A percentile compares a stretch with the other conserved stretches of the same genome.
Conservation (phyloP, 176 grass and related monocot species). For the Oryza meridionalis region DNA sequence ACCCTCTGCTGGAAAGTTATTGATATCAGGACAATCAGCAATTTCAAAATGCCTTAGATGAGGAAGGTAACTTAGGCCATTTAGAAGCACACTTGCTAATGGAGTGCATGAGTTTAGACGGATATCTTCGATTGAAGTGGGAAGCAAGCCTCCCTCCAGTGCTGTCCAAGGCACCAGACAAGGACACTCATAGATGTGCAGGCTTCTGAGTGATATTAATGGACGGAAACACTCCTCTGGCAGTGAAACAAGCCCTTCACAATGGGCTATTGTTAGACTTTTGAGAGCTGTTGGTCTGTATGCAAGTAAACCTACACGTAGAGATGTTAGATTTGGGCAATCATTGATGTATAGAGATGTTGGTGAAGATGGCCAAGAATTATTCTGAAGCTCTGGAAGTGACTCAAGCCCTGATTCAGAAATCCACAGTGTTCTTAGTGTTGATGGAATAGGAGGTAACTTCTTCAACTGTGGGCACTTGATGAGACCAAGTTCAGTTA, state of each 20-base stretch:
- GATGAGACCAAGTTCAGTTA: conserved; percentile 58
- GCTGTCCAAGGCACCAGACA: conserved; percentile 59
- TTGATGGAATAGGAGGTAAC: conserved; percentile 64
- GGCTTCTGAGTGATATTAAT: conserved; percentile 55
- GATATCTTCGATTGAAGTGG: conserved; percentile 60
- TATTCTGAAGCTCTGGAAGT: conserved; percentile 56
- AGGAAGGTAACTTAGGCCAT: conserved; percentile 50
- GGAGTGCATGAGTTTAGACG: conserved; percentile 53
- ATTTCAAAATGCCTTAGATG: conserved; percentile 61
- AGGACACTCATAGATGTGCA: conserved; percentile 67
- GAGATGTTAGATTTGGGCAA: conserved; percentile 58
- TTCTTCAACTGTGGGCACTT: conserved; percentile 59
- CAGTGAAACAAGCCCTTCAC: conserved; percentile 59
- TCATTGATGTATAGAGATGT: conserved; percentile 63
- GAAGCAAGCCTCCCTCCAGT: conserved; percentile 61
- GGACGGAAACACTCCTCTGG: conserved; percentile 63
- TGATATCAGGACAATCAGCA: conserved; percentile 59
- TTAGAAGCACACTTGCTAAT: conserved; percentile 52
- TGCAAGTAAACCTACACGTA: conserved; percentile 56
- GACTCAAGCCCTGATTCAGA: conserved; percentile 55
- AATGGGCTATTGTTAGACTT: conserved; percentile 59
- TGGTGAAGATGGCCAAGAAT: conserved; percentile 46
- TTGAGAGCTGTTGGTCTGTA: conserved; percentile 42
- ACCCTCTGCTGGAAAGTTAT: conserved; percentile 44
- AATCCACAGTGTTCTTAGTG: conserved; percentile 56